Conservation (phyloP, 805 yeast genomes). For the Metahyphopichia silvanorum region DNA sequence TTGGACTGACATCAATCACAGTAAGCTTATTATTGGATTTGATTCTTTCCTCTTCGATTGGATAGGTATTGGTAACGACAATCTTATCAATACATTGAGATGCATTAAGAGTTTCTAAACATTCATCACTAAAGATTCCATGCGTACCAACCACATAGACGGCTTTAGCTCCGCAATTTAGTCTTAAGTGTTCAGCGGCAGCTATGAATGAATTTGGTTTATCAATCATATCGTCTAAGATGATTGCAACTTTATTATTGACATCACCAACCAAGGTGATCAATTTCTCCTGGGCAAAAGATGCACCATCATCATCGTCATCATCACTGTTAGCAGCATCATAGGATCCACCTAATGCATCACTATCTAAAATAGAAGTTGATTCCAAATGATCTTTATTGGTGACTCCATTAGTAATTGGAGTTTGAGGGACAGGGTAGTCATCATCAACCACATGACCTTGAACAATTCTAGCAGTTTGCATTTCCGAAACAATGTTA, state of each 20-base stretch:
- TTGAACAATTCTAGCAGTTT: constrained; percentile 92
- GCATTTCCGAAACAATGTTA: constrained; percentile 74
- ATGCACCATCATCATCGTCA: constrained; percentile 75
- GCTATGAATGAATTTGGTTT: constrained; percentile 92
- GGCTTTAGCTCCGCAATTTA: constrained; percentile 92
- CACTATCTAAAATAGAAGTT: constrained; percentile 27
- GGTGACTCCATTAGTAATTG: constrained; percentile 7
- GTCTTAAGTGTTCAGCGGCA: constrained; percentile 95
- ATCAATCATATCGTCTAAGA: constrained; percentile 96
- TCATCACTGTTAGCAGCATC: constrained; percentile 78
- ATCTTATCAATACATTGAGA: constrained; percentile 85
- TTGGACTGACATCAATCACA: constrained; percentile 89
- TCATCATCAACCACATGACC: constrained; percentile 97
- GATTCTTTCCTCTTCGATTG: constrained; percentile 64
- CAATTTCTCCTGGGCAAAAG: constrained; percentile 69
- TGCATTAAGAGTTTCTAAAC: constrained; percentile 73
- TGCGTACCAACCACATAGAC: constrained; percentile 94
- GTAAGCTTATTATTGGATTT: constrained; percentile 65
- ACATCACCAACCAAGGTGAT: constrained; percentile 97
- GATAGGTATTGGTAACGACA: constrained; percentile 95
- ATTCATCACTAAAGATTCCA: constrained; percentile 87
- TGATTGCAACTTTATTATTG: constrained; percentile 84
- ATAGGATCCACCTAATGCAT: constrained; percentile 76
- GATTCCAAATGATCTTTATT: constrained; percentile 6
- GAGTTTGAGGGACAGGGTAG: constrained; percentile 30